Evolutionary conservation across 805 yeast species (phyloP).

Genomic region (Suhomyces sp.): DNA sequence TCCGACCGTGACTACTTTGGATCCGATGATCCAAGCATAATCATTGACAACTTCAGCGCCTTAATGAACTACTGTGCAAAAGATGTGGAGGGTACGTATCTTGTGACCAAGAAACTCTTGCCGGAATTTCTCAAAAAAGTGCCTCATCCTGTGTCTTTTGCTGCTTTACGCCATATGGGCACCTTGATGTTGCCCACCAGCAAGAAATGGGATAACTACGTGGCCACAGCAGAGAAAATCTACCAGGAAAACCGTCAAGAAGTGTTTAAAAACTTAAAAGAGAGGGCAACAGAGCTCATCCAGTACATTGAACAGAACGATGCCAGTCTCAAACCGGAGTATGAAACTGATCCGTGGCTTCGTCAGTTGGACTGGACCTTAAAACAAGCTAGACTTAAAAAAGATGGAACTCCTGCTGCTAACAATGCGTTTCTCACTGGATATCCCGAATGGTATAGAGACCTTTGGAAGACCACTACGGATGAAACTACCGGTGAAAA

Average conservation of each 20-base stretch:
- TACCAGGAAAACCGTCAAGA: conserved; percentile 57
- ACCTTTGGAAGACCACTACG: conserved; percentile 38
- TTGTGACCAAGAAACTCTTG: conserved; percentile 62
- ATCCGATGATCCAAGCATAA: conserved; percentile 48
- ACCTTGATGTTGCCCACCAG: conserved; percentile 78
- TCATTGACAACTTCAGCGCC: conserved; percentile 54
- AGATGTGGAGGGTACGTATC: conserved; percentile 76
- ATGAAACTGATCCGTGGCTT: conserved; percentile 79
- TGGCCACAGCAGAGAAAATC: conserved; percentile 62
- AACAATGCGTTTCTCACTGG: conserved; percentile 80
- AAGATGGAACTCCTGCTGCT: conserved; percentile 65
- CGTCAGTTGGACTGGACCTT: conserved; percentile 86
- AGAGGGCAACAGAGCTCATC: conserved; percentile 60
- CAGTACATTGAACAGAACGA: conserved; percentile 31
- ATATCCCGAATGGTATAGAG: conserved; percentile 90
- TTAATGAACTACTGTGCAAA: conserved; percentile 79
- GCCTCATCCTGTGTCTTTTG: conserved; percentile 94
- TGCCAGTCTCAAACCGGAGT: conserved; percentile 20
- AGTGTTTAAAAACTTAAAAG: conserved; percentile 57
- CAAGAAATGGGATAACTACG: conserved; percentile 66
- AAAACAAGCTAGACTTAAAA: conserved; percentile 56
- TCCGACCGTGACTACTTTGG: conserved; percentile 62
- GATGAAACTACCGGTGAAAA: conserved; percentile 26
- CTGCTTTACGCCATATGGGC: conserved; percentile 74
- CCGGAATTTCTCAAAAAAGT: conserved; percentile 66